Evolutionary conservation across 495 filamentous ascomycete species (phyloP).

Genomic region (Lasiosphaeris hirsuta): DNA sequence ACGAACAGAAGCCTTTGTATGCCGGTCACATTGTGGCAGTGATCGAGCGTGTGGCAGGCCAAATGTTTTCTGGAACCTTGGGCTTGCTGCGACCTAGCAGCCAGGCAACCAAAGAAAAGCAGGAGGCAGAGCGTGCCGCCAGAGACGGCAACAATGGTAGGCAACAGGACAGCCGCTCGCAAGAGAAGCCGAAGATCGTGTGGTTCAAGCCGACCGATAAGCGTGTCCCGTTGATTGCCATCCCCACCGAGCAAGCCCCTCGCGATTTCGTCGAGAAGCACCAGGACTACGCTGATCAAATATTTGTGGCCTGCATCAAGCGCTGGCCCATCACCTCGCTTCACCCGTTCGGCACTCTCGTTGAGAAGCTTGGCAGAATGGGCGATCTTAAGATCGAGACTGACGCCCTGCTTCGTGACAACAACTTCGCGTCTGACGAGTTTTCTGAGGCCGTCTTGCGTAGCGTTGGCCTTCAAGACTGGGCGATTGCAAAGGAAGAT

Average conservation of each 20-base stretch:
- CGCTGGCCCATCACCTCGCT: conserved; percentile 99
- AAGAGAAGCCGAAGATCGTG: conserved; percentile 98
- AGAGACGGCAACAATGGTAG: conserved; percentile 78
- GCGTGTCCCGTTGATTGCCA: conserved; percentile 94
- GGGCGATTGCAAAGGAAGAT: conserved; percentile 79
- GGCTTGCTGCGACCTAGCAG: conserved; percentile 93
- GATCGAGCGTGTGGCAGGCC: conserved; percentile 91
- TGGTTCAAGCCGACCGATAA: conserved; percentile 99
- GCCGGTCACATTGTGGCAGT: conserved; percentile 96
- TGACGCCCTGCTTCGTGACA: conserved; percentile 92
- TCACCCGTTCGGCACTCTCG: conserved; percentile 95
- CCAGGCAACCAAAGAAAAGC: conserved; percentile 99
- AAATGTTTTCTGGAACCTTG: conserved; percentile 98
- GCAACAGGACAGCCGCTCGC: conserved; percentile 70
- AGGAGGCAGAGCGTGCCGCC: conserved; percentile 91
- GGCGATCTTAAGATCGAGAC: conserved; percentile 95
- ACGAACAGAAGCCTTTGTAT: conserved; percentile 95
- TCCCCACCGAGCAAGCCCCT: conserved; percentile 95
- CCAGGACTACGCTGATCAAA: conserved; percentile 93
- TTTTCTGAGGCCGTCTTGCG: conserved; percentile 95
- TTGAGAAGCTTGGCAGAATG: conserved; percentile 96
- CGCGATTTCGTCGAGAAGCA: conserved; percentile 98
- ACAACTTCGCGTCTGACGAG: conserved; percentile 97
- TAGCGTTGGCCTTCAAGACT: conserved; percentile 87
- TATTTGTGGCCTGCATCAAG: conserved; percentile 99